phyloP scores from a whole-genome alignment of 2,329 filamentous ascomycete species.

The Colletotrichum magnum region DNA sequence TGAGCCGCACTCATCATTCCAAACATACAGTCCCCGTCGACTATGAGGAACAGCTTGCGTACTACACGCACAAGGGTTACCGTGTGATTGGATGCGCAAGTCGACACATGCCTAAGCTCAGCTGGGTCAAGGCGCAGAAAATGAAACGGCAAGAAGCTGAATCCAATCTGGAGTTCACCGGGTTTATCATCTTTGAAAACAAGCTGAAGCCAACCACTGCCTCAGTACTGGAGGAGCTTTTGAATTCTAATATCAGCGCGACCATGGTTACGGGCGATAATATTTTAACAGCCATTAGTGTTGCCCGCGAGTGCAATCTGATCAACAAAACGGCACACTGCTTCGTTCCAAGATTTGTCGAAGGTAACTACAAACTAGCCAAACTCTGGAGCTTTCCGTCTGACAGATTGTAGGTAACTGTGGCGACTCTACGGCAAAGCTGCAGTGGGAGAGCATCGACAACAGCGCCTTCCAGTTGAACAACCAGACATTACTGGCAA shows the following conservation, averaged over 20 bases:
- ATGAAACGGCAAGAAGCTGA: constrained; percentile 91
- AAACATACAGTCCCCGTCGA: constrained; percentile 77
- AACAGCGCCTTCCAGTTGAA: constrained; percentile 84
- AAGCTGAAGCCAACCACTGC: constrained; percentile 93
- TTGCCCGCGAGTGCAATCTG: constrained; percentile 89
- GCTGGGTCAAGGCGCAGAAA: constrained; percentile 95
- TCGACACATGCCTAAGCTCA: constrained; percentile 88
- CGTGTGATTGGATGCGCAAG: constrained; percentile 96
- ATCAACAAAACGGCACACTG: constrained; percentile 87
- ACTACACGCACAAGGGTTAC: constrained; percentile 96
- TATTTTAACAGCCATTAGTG: constrained; percentile 95
- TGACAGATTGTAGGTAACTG: constrained; percentile 68
- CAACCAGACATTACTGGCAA: constrained; percentile 79
- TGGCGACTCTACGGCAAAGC: constrained; percentile 78
- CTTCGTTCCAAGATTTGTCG: constrained; percentile 90
- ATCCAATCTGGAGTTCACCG: constrained; percentile 85
- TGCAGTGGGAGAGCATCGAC: constrained; percentile 97
- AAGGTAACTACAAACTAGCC: constrained; percentile 64
- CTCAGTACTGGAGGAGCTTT: constrained; percentile 84
- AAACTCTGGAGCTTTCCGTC: constrained; percentile 18
- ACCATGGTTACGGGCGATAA: constrained; percentile 99
- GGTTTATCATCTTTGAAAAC: constrained; percentile 99
- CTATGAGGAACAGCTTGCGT: constrained; percentile 89
- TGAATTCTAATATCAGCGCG: constrained; percentile 85
- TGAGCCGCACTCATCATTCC: no score